These are phyloP conservation scores for Cystofilobasidium ferigula DNA, from an alignment of 768 basidiomycete genomes.

Conservation along the genomic window DNA sequence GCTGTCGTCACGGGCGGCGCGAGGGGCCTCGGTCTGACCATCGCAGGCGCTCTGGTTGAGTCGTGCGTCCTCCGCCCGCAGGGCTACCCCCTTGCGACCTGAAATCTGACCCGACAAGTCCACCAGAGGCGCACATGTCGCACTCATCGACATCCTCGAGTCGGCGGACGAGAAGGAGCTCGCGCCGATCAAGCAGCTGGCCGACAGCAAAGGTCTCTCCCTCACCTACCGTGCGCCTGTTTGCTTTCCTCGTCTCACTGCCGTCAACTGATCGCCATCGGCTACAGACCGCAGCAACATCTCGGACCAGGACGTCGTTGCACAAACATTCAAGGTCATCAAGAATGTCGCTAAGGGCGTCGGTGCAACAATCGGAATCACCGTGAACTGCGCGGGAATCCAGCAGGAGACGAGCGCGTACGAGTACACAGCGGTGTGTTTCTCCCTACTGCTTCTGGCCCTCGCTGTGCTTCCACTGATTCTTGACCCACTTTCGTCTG, in stretches of 20 bases:
- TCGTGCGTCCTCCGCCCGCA: background rate
- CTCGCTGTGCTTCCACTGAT: background rate
- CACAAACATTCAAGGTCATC: background rate
- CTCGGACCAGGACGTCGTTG: background rate
- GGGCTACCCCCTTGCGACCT: background rate
- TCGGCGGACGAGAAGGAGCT: background rate
- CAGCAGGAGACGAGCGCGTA: background rate
- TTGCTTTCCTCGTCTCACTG: background rate
- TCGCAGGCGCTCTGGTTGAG: background rate
- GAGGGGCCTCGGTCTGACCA: background rate
- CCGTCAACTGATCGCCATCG: background rate
- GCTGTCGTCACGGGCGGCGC: slow-evolving; percentile 1
- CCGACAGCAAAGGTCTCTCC: background rate
- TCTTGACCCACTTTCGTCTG: background rate
- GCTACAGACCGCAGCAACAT: background rate
- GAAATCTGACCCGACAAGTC: too few species aligned
- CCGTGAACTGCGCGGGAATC: slow-evolving; percentile 1
- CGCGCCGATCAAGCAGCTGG: background rate
- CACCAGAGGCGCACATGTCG: background rate
- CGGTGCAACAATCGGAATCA: background rate
- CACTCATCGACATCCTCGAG: background rate
- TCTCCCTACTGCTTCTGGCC: background rate
- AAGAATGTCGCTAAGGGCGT: background rate
- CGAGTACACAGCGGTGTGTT: background rate
- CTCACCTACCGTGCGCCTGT: background rate